Base-by-base conservation (phyloP, 129 eudicot genomes). In the Logfia minima region DNA sequence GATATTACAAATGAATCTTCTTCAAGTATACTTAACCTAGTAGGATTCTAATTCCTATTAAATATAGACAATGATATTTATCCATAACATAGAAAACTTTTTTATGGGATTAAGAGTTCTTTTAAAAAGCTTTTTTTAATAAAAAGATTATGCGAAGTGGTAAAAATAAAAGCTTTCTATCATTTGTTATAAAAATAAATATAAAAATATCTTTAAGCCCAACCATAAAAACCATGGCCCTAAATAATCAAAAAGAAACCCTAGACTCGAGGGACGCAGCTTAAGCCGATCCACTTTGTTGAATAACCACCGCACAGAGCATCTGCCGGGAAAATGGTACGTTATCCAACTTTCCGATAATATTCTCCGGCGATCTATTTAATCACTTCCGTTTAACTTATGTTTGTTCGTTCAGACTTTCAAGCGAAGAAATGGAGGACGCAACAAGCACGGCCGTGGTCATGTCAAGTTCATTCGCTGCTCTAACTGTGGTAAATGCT, bases 401-500 rank as follows among this genome's bases (percentile, higher is more conserved):
- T 53, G 31, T 64, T 31, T 65, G 8, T 52, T 5, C 8, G 23
- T 68, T 71, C 85, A 91, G 97, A 91, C 95, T 17, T 89, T 91
- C 86, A 91, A 91, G 92, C 66, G 97, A 75, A 91, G 90, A 73
- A 91, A 91, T 64, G 95, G 92, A 11, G 97, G 97, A 21, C 87
- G 97, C 43, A 91, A 89, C 88, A 89, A 91, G 92, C 97, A 91
- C 68, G 95, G 97, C 51, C 97, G 90, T 73, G 97, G 92, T 43
- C 97, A 91, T 61, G 87, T 80, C 75, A 89, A 87, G 65, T 85
- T 89, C 82, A 85, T 89, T 64, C 97, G 92, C 60, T 91, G 95
- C 84, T 91, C 97, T 51, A 91, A 91, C 84, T 89, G 95, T 72
- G 97, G 97, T 26, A 88, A 91, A 56, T 91, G 97, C 81, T 89